Conservation (phyloP, 768 basidiomycete species). For the Boletus rubropictus region DNA sequence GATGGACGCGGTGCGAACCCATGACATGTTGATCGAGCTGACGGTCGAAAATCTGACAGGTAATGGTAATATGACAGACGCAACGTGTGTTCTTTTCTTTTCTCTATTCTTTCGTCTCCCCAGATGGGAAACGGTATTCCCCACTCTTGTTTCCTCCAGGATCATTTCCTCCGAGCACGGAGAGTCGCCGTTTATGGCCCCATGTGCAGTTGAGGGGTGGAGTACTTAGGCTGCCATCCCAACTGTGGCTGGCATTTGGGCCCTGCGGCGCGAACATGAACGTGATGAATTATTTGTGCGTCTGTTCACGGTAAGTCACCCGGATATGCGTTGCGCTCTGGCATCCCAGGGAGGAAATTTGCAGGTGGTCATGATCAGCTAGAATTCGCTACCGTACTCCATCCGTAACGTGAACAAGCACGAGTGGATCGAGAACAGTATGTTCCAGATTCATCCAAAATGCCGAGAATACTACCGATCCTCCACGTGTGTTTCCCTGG, state of each 20-base stretch:
- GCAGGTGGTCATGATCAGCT: background rate
- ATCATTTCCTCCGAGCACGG: conserved; percentile 11
- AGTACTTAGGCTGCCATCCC: background rate
- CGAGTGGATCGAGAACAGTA: background rate
- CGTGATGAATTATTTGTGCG: conserved; percentile 1
- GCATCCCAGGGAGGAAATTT: background rate
- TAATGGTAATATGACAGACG: conserved; percentile 7
- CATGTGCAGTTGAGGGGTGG: background rate
- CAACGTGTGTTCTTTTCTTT: conserved; percentile 12
- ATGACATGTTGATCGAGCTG: conserved; percentile 10
- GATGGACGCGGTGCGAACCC: conserved; percentile 6
- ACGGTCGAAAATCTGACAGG: conserved; percentile 16
- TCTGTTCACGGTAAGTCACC: conserved; percentile 9
- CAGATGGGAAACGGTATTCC: background rate
- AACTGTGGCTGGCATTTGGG: conserved; percentile 10
- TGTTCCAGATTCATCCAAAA: background rate
- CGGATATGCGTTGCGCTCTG: conserved; percentile 1
- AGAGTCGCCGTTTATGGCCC: conserved; percentile 10
- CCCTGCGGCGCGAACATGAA: conserved; percentile 2
- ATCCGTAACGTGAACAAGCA: conserved; percentile 1
- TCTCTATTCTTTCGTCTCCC: background rate
- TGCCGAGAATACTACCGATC: conserved; percentile 17
- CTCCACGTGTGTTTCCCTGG: conserved; percentile 3
- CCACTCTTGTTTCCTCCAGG: background rate
- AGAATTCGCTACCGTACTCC: background rate